Evolutionary conservation across 2,329 filamentous ascomycete species (phyloP), one percentile per base, ranked within the genome.

Genomic region (Hymenoscyphus scutula): DNA sequence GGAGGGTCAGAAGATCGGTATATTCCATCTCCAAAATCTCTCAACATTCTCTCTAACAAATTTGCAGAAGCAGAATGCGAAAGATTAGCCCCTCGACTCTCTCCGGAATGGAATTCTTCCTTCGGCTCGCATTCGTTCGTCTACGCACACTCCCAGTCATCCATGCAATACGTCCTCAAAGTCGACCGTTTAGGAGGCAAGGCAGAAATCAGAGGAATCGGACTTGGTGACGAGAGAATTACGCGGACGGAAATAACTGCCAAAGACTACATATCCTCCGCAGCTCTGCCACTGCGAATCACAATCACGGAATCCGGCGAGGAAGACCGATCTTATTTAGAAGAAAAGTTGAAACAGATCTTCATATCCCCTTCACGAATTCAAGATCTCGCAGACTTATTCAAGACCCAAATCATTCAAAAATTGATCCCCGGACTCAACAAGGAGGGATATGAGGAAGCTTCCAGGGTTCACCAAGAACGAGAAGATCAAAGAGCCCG

Each of bases 131-230:
- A 91, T 74, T 85, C 89, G 61, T 97, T 98, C 76, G 86, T 92
- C 66, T 98, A 98, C 78, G 86, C 87, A 3, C 93, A 97, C 76
- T 81, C 85, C 27, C 91, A 96, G 74, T 96, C 92, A 0, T 88
- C 92, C 17, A 91, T 93, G 84, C 85, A 89, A 63, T 97, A 90
- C 73, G 81, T 97, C 30, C 75, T 97, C 68, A 94, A 92, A 74
- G 78, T 96, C 65, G 92, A 89, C 74, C 85, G 92, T 59, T 83
- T 97, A 70, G 92, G 93, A 53, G 83, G 83, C 70, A 96, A 94
- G 73, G 89, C 90, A n/a, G 88, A 97, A 65, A 81, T 97, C 45
- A 86, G 92, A 70, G 93, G 89, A 3, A 81, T 96, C 48, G 92
- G 86, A 1, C 76, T 93, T 17, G 90, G 89, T 29, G 89, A 93